Conservation (phyloP, 2,329 filamentous ascomycete genomes). For the Pseudocercospora cruenta region DNA sequence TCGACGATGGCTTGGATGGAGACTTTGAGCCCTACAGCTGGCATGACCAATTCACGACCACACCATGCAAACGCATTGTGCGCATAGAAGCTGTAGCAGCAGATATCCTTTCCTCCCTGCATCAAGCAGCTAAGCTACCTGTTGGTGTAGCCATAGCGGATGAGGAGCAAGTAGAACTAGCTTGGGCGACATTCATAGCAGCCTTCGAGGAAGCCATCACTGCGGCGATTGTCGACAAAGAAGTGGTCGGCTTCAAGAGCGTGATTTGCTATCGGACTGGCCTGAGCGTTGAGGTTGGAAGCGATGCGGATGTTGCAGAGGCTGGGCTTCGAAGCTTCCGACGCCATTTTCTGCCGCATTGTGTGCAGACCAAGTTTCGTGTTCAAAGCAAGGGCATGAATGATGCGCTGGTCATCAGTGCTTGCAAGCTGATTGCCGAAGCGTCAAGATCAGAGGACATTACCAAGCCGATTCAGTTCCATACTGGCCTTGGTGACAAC, state of each 20-base stretch:
- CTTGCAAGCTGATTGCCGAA: constrained; percentile 61
- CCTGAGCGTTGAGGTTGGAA: constrained; percentile 61
- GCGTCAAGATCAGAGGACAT: constrained; percentile 46
- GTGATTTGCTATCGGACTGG: constrained; percentile 82
- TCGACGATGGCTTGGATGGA: constrained; percentile 75
- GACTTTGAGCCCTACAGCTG: constrained; percentile 63
- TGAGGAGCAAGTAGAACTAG: constrained; percentile 35
- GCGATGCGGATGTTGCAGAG: constrained; percentile 43
- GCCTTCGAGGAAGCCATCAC: constrained; percentile 59
- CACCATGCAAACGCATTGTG: constrained; percentile 71
- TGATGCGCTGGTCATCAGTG: constrained; percentile 67
- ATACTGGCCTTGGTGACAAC: constrained; percentile 80
- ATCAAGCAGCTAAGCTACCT: constrained; percentile 36
- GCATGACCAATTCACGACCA: constrained; percentile 68
- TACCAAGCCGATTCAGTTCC: constrained; percentile 79
- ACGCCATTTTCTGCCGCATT: constrained; percentile 46
- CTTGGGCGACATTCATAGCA: constrained; percentile 51
- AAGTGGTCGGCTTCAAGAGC: constrained; percentile 80
- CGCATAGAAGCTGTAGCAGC: constrained; percentile 75
- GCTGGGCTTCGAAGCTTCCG: constrained; percentile 41
- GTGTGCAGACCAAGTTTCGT: constrained; percentile 48
- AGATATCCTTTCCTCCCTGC: constrained; percentile 58
- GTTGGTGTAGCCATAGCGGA: constrained; percentile 35
- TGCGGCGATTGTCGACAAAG: constrained; percentile 63
- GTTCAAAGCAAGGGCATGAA: constrained; percentile 69